These are phyloP conservation scores for Saksenaea vasiformis DNA, from an alignment of 371 early-diverging fungal species.

Conservation along the genomic window DNA sequence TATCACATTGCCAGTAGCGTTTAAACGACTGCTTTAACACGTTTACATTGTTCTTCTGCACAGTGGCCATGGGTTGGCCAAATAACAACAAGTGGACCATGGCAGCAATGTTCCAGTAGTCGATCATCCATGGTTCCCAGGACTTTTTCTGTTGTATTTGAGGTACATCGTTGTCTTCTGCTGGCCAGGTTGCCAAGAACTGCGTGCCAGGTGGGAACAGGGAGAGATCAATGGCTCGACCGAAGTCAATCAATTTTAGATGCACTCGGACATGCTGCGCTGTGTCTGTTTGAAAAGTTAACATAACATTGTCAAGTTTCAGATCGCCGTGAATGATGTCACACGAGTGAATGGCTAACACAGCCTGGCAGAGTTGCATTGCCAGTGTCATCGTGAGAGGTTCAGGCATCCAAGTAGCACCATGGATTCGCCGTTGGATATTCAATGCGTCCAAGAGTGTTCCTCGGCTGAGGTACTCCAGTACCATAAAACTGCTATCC, in stretches of 20 bases:
- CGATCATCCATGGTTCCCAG: conserved; percentile 31
- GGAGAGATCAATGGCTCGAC: conserved; percentile 38
- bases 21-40: conserved; percentile 24
- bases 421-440: conserved; percentile 2
- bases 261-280: not conserved
- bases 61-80: conserved; percentile 14
- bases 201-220: conserved; percentile 15
- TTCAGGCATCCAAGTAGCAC: conserved; percentile 33
- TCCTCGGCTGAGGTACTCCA: conserved; percentile 27
- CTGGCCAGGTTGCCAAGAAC: conserved; percentile 38
- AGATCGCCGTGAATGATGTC: conserved; percentile 50
- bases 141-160: conserved; percentile 12
- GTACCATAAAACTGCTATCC: conserved; percentile 32
- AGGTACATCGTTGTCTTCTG: conserved; percentile 16
- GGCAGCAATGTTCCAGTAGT: conserved; percentile 48
- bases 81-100: conserved; percentile 39
- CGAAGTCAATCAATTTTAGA: conserved; percentile 50
- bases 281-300: conserved; percentile 12
- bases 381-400: conserved; percentile 33
- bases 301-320: conserved; percentile 51
- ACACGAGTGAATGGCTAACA: conserved; percentile 28
- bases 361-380: conserved; percentile 22
- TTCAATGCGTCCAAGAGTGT: conserved; percentile 43
- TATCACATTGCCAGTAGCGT: conserved; percentile 43
- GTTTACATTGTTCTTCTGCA: conserved; percentile 3